Base-by-base conservation (phyloP, 331 rosid species). In the Malus hybrid region DNA sequence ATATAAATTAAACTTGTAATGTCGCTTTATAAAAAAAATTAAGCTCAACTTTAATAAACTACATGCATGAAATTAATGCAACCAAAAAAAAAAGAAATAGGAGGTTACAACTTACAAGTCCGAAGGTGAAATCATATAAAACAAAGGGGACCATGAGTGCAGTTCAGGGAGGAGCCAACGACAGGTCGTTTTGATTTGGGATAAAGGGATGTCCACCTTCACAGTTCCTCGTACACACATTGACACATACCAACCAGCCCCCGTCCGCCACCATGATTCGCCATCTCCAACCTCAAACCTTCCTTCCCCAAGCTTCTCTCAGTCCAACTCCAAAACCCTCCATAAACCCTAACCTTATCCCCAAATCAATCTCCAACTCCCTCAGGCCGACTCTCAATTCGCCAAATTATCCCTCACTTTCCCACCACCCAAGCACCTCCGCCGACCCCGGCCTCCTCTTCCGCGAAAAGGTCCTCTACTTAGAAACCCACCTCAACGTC, bases 391-490 rank as follows among this genome's bases (percentile, higher is more conserved):
- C 42, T 31, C 59, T 56, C 62, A 71, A 44, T 19, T 6, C 71
- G 71, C 29, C 28, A 71, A 33, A 6, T 44, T 56, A 71, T 14
- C 7, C 72, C 63, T 75, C 77, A 56, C 63, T 70, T 67, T 83
- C 90, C 46, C 78, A 20, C 79, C 82, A 54, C 36, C 69, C 74
- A 65, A 75, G 8, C 61, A 55, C 86, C 61, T 33, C 86, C 72
- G 83, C 86, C 72, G 83, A 90, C 80, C 24, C 89, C 7, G 93
- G 93, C 69, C 69, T 89, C 73, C 88, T 81, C 52, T 93, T 91
- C 90, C 88, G 89, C 24, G 82, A 85, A 76, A 93, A 93, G 68
- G 78, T 93, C 19, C 16, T 84, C 65, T 91, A 91, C 90, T 88
- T 93, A 31, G 74, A 86, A 73, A 80, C 82, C 15, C 93, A 81